Percentiles rank a stretch among this genome's conserved stretches.
Evolutionary conservation across 768 basidiomycete genomes (phyloP).

Genomic region (Termitomyces sp.): DNA sequence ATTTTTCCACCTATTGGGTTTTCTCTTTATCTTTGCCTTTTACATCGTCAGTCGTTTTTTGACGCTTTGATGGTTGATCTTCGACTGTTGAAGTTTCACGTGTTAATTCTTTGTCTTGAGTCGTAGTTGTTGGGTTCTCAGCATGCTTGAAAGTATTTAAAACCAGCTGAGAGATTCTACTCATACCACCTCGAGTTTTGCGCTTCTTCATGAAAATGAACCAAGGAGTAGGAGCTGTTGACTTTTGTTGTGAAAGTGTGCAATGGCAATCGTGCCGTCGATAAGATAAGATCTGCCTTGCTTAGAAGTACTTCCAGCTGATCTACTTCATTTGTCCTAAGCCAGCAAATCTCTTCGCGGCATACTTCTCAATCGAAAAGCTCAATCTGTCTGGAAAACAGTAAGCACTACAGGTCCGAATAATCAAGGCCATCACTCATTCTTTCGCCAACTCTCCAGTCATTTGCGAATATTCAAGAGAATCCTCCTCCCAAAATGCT

Average conservation of each 20-base stretch:
- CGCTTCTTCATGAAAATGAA: conserved; percentile 26
- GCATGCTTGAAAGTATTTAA: conserved; percentile 31
- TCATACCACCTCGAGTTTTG: conserved; percentile 30
- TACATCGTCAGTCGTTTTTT: conserved; percentile 21
- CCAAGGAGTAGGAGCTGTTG: no score
- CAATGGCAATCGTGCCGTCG: no score
- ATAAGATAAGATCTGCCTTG: no score
- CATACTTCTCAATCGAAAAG: conserved; percentile 23
- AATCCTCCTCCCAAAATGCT: conserved; percentile 23
- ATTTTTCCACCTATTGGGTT: conserved; percentile 33
- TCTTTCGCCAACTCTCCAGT: conserved; percentile 6
- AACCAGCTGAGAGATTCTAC: conserved; percentile 41
- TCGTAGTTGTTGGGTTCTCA: background rate
- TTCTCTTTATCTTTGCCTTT: conserved; percentile 13
- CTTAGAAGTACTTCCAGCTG: no score
- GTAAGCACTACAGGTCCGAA: conserved; percentile 6
- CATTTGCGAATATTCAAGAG: conserved; percentile 17
- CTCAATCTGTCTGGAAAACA: conserved; percentile 28
- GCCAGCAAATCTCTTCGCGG: conserved; percentile 30
- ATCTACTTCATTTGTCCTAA: conserved; percentile 34
- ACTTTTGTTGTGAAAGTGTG: no score
- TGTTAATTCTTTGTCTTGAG: background rate
- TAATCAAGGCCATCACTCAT: background rate
- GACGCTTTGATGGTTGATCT: conserved; percentile 31
- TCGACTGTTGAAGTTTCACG: background rate